Evolutionary conservation across 2,329 filamentous ascomycete species (phyloP), one percentile per base, ranked within the genome.

Genomic region (Cadophora malorum): DNA sequence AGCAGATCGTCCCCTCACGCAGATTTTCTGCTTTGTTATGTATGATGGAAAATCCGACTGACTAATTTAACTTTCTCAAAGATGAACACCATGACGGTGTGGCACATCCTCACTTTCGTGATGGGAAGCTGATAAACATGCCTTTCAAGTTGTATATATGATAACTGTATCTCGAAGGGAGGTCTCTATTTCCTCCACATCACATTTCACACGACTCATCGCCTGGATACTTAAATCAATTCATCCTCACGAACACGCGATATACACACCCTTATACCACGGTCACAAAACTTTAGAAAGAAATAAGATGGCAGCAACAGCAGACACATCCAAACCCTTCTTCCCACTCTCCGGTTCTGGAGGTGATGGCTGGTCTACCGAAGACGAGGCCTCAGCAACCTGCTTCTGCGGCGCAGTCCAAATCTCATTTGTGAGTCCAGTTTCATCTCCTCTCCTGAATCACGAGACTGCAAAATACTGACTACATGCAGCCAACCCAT

Each of bases 321-420:
- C 59, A n/a, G 73, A 76, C 21, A 74, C 72, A 64, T 71, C 78
- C 19, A 77, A 78, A 53, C 68, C 78, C 25, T 78, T 78, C 70
- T 73, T 85, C 61, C 82, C 81, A 12, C 71, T 80, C 0, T 76
- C 80, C 9, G 76, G 80, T 23, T n/a, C 73, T 1, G 77, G 78
- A 55, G 69, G 72, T 14, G 81, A 85, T 65, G 81, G 83, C 58
- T 83, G 79, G 78, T 83, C 81, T 0, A 84, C 66, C 0, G 79
- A 82, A 1, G 76, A 79, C 14, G 79, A 81, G 71, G 85, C 85
- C 3, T 88, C 86, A 6, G 85, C 86, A 0, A 88, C 86, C 0
- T 89, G 86, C 73, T 86, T 83, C 73, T 88, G 86, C 69, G 86
- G 86, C 23, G 78, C 82, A 9, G 83, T 88, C 0, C 85, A 88